Base-by-base conservation (phyloP, 345 rosid species). In the Eucalyptus lansdowneana region DNA sequence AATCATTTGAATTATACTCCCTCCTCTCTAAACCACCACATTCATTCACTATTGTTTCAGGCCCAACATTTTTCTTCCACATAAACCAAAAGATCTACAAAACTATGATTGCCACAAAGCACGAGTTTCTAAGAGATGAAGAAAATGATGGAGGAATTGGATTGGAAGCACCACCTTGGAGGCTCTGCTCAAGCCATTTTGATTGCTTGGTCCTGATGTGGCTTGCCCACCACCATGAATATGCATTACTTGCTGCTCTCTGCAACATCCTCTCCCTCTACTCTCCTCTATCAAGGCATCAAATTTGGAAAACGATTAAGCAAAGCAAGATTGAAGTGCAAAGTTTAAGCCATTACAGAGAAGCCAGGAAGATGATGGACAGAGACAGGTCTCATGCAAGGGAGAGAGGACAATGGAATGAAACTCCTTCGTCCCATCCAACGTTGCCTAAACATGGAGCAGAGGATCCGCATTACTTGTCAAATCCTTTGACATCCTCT, bases 221-320 rank as follows among this genome's bases (percentile, higher is more conserved):
- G 89, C 95, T 93, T 56, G 95, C 94, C 95, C 95, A 93, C 95
- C 95, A 92, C 95, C 95, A 93, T 65, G 95, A 91, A 88, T 93
- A 91, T 45, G 95, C 94, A 88, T 92, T 93, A 87, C 93, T 92
- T 76, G 94, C 94, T 86, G 94, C 95, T 91, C 94, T 92, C 90
- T 93, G 95, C 93, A 92, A 89, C 95, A 88, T 90, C 29, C 54
- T 62, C 49, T 56, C 29, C 51, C 45, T 19, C 19, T 16, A 24
- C 56, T 49, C 37, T 65, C 67, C 58, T 76, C 85, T 76, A 40
- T 40, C 85, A 21, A 76, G 85, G 47, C 85, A 76, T 76, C 22
- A 17, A 76, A 12, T 76, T 76, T 76, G 45, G 24, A 76, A 76
- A 76, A 34, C 42, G 27, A 76, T 76, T 12, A 40, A 40, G 83